Conservation (phyloP, 1,284 basidiomycete species). For the Agaricales sp. region DNA sequence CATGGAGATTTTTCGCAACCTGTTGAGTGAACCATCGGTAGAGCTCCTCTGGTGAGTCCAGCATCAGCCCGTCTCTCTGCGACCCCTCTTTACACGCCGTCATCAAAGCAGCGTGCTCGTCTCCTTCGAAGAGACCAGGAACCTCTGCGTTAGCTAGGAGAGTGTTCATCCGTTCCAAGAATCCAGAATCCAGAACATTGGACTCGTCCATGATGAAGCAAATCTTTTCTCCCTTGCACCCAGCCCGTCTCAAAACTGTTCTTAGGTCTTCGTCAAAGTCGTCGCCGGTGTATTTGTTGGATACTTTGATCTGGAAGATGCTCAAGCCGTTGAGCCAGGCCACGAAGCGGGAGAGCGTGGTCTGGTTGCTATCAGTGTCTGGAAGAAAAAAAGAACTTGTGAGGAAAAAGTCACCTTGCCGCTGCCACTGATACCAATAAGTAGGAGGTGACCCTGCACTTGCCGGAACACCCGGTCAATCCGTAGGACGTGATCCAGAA, state of each 20-base stretch:
- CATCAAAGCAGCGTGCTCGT: constrained; percentile 95
- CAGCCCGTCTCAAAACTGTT: constrained; percentile 85
- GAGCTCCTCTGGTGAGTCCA: constrained; percentile 95
- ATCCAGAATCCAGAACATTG: constrained; percentile 96
- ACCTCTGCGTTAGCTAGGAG: constrained; percentile 99
- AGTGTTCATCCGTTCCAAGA: constrained; percentile 98
- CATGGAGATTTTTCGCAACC: constrained; percentile 93
- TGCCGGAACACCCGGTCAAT: constrained; percentile 99
- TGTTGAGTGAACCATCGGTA: constrained; percentile 97
- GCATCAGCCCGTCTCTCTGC: constrained; percentile 93
- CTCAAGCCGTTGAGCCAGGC: constrained; percentile 99
- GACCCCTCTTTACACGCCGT: constrained; percentile 98
- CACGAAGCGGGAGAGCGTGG: constrained; percentile 95
- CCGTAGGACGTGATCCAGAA: constrained; percentile 92
- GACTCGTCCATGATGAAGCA: constrained; percentile 99
- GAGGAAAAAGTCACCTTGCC: constrained; percentile 66
- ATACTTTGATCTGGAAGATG: constrained; percentile 98
- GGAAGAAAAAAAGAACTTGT: constrained; percentile 7
- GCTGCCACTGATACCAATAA: constrained; percentile 96
- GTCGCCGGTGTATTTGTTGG: constrained; percentile 96
- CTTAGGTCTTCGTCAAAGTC: constrained; percentile 98
- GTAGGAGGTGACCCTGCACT: constrained; percentile 89
- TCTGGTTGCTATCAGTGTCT: constrained; percentile 37
- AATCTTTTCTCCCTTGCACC: constrained; percentile 98
- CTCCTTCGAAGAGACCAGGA: constrained; percentile 96